Conservation (phyloP, 176 grass and related monocot genomes). For the Musa itinerans region DNA sequence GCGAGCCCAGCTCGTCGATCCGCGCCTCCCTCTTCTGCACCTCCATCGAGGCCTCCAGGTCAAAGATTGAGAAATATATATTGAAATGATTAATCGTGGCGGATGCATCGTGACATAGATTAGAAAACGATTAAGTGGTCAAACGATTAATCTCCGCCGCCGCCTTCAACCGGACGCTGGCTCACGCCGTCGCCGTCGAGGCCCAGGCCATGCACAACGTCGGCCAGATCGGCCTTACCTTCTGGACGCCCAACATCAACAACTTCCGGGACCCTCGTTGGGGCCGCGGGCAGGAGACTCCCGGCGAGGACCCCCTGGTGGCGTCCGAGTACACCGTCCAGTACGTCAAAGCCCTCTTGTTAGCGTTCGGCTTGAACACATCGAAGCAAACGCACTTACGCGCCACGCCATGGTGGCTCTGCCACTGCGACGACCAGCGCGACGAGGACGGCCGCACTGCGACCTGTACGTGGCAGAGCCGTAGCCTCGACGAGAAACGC, state of each 20-base stretch:
- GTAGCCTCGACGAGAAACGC: too few species aligned
- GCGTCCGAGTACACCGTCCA: slow-evolving; percentile 47
- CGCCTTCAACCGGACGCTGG: slow-evolving; percentile 56
- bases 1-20: slow-evolving; percentile 86
- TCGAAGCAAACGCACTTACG: too few species aligned
- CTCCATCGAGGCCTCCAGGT: slow-evolving; percentile 91
- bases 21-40: slow-evolving; percentile 78
- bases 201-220: slow-evolving; percentile 69
- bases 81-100: too few species aligned
- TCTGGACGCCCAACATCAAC: slow-evolving; percentile 92
- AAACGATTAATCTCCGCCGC: slow-evolving; percentile 33
- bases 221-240: slow-evolving; percentile 72
- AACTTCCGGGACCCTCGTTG: slow-evolving; percentile 78
- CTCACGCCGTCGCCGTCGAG: slow-evolving; percentile 46
- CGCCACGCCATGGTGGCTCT: too few species aligned
- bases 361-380: too few species aligned
- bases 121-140: too few species aligned
- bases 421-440: too few species aligned
- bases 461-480: too few species aligned
- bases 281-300: slow-evolving; percentile 84
- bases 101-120: too few species aligned
- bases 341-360: slow-evolving; percentile 34
- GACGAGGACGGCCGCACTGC: too few species aligned
- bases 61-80: too few species aligned
- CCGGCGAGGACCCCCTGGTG: slow-evolving; percentile 65